phyloP scores from a whole-genome alignment of 2,329 filamentous ascomycete species.

The Calonectria fujianensis region DNA sequence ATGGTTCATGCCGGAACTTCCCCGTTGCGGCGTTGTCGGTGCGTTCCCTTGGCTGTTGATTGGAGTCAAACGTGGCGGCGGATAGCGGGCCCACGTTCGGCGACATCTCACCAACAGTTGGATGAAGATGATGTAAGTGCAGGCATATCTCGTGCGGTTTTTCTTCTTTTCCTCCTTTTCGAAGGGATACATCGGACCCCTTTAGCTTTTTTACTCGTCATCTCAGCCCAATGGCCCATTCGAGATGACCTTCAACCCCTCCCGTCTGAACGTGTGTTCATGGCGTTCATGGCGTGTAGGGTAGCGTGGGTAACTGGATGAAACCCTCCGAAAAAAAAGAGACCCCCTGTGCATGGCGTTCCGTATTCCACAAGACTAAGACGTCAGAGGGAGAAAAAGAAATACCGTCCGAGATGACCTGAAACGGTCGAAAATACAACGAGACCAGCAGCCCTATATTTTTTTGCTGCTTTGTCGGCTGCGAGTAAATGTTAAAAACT shows the following conservation, averaged over 20 bases:
- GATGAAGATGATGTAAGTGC: constrained; percentile 4
- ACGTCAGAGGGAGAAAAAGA: neutral
- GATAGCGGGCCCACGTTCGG: constrained; percentile 8
- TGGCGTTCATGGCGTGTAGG: neutral
- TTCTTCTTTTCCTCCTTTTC: constrained; percentile 7
- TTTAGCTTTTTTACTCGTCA: neutral
- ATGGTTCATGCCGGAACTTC: constrained; percentile 2
- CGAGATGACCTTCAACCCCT: neutral
- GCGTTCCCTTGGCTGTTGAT: constrained; percentile 1
- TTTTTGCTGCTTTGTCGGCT: neutral
- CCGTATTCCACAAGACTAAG: neutral
- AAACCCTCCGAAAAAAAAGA: constrained; percentile 1
- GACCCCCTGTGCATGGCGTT: neutral
- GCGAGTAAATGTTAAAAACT: neutral
- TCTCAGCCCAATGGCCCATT: neutral
- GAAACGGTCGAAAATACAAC: neutral
- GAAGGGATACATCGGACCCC: neutral
- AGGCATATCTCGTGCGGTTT: constrained; percentile 15
- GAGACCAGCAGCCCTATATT: neutral
- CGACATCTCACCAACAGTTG: neutral
- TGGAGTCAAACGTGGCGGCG: neutral
- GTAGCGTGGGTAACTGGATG: neutral
- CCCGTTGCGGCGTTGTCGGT: neutral
- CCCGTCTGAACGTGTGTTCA: neutral
- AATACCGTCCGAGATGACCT: constrained; percentile 8